Conservation (phyloP, 805 yeast genomes). For the Zygoascus ofunaensis region DNA sequence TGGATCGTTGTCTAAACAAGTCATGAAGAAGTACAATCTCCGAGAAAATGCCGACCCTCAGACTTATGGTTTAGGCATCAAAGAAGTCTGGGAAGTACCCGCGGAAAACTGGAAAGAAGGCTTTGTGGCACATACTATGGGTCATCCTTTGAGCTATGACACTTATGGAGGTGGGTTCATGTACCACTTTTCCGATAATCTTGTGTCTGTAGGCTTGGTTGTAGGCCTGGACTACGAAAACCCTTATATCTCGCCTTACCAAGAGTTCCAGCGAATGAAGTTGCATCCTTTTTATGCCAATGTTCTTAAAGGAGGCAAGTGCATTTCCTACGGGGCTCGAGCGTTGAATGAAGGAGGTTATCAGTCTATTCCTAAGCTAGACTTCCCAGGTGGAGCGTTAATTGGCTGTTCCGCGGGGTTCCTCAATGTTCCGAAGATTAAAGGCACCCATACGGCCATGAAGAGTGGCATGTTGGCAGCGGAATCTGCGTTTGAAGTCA, state of each 20-base stretch:
- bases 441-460: constrained; percentile 97
- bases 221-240: constrained; percentile 89
- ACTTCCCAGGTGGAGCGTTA: constrained; percentile 93
- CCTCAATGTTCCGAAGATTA: constrained; percentile 93
- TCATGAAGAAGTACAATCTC: constrained; percentile 57
- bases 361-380: constrained; percentile 82
- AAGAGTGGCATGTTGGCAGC: constrained; percentile 95
- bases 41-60: constrained; percentile 60
- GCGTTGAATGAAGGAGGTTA: constrained; percentile 96
- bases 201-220: constrained; percentile 89
- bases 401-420: constrained; percentile 97
- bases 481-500: constrained; percentile 55
- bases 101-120: constrained; percentile 78
- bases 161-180: constrained; percentile 96
- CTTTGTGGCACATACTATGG: constrained; percentile 76
- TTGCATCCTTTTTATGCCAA: constrained; percentile 75
- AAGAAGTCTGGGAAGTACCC: constrained; percentile 93
- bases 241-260: constrained; percentile 92
- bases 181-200: constrained; percentile 91
- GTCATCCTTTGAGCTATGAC: constrained; percentile 66
- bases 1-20: constrained; percentile 80
- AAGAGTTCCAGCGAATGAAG: constrained; percentile 92
- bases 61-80: constrained; percentile 91
- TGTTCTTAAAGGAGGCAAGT: constrained; percentile 78
- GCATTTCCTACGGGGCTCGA: constrained; percentile 90